These are phyloP conservation scores for Diaporthe helianthi DNA, from an alignment of 2,329 filamentous ascomycete genomes.

Conservation along the genomic window DNA sequence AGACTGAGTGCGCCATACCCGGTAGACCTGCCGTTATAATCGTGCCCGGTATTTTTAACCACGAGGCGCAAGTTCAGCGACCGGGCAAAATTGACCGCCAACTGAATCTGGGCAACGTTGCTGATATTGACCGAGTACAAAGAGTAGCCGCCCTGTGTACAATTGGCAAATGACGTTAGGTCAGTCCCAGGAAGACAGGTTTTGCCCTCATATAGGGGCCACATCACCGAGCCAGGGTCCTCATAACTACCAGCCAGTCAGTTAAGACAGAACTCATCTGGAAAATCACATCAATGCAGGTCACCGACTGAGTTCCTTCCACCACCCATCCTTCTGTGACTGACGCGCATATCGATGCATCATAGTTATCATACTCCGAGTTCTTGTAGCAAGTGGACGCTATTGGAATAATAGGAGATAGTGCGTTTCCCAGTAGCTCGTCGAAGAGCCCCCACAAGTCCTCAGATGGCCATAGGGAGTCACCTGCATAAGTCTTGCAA, in stretches of 20 bases:
- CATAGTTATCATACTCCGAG: constrained; percentile 35
- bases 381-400: constrained; percentile 44
- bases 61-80: constrained; percentile 57
- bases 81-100: constrained; percentile 54
- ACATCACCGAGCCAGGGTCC: constrained; percentile 48
- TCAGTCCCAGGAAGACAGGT: constrained; percentile 39
- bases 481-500: constrained; percentile 47
- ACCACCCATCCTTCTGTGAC: constrained; percentile 42
- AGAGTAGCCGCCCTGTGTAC: constrained; percentile 49
- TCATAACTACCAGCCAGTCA: constrained; percentile 39
- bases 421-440: constrained; percentile 40
- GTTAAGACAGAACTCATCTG: background rate
- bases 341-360: constrained; percentile 40
- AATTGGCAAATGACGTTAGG: constrained; percentile 37
- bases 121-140: constrained; percentile 49
- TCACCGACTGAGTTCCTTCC: constrained; percentile 39
- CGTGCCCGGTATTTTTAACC: constrained; percentile 60
- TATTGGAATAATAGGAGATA: constrained; percentile 45
- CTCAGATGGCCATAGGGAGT: constrained; percentile 41
- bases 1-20: constrained; percentile 47
- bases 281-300: too few species aligned
- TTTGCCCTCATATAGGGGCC: constrained; percentile 43
- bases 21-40: constrained; percentile 49
- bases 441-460: constrained; percentile 42
- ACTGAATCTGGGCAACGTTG: constrained; percentile 51